These are phyloP conservation scores for Ramicandelaber brevisporus DNA, from an alignment of 192 early-diverging fungal species.

Conservation along the genomic window DNA sequence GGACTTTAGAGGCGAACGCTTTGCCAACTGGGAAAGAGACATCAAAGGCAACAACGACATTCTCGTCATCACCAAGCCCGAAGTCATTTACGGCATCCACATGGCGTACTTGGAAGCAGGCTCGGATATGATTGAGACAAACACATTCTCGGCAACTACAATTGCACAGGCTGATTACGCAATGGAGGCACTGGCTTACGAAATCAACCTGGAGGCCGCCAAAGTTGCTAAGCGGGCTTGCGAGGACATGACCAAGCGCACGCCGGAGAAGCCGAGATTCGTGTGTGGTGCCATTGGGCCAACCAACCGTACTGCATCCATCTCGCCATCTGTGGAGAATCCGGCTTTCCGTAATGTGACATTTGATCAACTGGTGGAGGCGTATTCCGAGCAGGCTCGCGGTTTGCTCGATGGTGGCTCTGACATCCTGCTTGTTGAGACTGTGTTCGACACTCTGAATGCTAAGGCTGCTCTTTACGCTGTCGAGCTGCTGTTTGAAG, in stretches of 20 bases:
- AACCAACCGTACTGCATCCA: slow-evolving; percentile 86
- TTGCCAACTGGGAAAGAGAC: slow-evolving; percentile 60
- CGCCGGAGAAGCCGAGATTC: slow-evolving; percentile 66
- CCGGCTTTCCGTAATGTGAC: slow-evolving; percentile 82
- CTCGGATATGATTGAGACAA: slow-evolving; percentile 83
- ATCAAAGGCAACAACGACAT: slow-evolving; percentile 92
- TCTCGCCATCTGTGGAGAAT: slow-evolving; percentile 93
- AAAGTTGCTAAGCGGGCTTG: slow-evolving; percentile 66
- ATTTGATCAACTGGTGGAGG: slow-evolving; percentile 75
- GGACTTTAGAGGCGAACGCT: slow-evolving; percentile 67
- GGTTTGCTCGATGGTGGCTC: slow-evolving; percentile 85
- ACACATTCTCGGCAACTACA: slow-evolving; percentile 79
- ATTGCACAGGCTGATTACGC: slow-evolving; percentile 87
- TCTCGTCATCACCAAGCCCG: slow-evolving; percentile 70
- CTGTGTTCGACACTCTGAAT: slow-evolving; percentile 95
- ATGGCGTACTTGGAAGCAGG: slow-evolving; percentile 74
- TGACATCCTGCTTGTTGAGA: slow-evolving; percentile 83
- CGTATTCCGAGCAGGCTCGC: slow-evolving; percentile 75
- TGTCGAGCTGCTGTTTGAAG: slow-evolving; percentile 60
- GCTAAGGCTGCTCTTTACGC: slow-evolving; percentile 89
- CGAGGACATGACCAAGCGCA: slow-evolving; percentile 40
- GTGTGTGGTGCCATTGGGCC: slow-evolving; percentile 74
- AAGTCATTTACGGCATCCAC: slow-evolving; percentile 77
- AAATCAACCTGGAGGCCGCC: slow-evolving; percentile 76
- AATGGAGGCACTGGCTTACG: slow-evolving; percentile 64